Base-by-base conservation (phyloP, 371 early-diverging fungal genomes). In the Dipsacomyces acuminosporus region DNA sequence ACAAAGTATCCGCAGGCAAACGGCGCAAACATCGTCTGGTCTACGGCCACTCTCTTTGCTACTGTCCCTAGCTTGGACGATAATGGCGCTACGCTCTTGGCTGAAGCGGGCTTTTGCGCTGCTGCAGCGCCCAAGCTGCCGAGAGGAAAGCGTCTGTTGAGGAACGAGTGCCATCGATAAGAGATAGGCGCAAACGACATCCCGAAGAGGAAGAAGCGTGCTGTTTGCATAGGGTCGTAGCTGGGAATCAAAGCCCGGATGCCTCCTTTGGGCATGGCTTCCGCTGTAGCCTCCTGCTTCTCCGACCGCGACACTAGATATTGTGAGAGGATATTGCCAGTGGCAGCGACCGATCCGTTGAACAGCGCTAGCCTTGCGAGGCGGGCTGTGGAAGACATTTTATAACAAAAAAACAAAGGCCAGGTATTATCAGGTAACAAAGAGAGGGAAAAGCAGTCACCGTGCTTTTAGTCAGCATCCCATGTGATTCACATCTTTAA, bases 21-120 rank as follows among this genome's bases (percentile, higher is more conserved):
- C 3, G 91, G 91, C 1, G 90, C 88, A 76, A 86, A 89, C 13
- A 82, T 30, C 0, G 64, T 51, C 72, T 90, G 91, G 59, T 90
- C 91, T 3, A 77, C 72, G 1, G 75, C 62, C 22, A 85, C 69
- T 17, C 85, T 74, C 54, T 81, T 81, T 3, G 61, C 19, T 30
- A 30, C 11, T 30, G 30, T 30, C 2, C 71, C 71, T 42, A 56
- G 46, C 14, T 38, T 45, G n/a, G n/a, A n/a, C n/a, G n/a, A n/a
- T n/a, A n/a, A n/a, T n/a, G n/a, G n/a, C n/a, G n/a, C n/a, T n/a
- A n/a, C n/a, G n/a, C n/a, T 46, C 14, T 33, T 35, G 21, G 45
- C 38, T 3, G 45, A 36, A 6, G 45, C 25, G 18, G 42, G 17
- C 46, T 52, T 49, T 55, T 1, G 61, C n/a, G n/a, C 26, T n/a